A percentile compares a stretch with the other conserved stretches of the same genome.
phyloP scores from a whole-genome alignment of 75 land plant genomes.

The Pinus taeda region DNA sequence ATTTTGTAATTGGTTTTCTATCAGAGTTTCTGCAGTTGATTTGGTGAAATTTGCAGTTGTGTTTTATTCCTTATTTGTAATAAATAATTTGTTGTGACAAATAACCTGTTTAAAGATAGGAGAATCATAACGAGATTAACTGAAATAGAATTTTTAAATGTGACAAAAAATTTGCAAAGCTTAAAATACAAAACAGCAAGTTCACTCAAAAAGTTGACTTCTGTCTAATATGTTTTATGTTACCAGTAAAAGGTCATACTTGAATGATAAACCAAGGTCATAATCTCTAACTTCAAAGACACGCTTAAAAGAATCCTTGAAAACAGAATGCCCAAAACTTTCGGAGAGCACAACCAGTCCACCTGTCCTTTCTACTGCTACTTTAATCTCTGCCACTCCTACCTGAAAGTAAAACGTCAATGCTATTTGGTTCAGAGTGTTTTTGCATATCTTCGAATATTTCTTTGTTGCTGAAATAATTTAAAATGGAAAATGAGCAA shows the following conservation, averaged over 20 bases:
- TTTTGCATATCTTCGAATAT: background rate
- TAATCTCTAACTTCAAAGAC: conserved; percentile 72
- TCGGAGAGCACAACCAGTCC: conserved; percentile 97
- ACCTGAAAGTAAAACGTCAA: conserved; percentile 53
- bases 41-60: too few relatives aligned
- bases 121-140: too few relatives aligned
- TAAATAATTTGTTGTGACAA: too few relatives aligned
- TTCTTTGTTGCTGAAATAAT: background rate
- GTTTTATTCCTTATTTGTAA: too few relatives aligned
- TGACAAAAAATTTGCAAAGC: background rate
- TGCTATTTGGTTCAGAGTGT: background rate
- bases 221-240: background rate
- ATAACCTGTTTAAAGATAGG: too few relatives aligned
- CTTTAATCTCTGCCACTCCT: conserved; percentile 95
- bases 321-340: conserved; percentile 96
- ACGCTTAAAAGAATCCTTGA: conserved; percentile 88
- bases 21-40: too few relatives aligned
- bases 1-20: too few relatives aligned
- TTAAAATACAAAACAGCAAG: background rate
- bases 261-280: conserved; percentile 85
- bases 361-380: conserved; percentile 91
- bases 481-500: background rate
- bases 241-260: conserved; percentile 46
- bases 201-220: background rate
- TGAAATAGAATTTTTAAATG: background rate